phyloP scores from a whole-genome alignment of 352 stramenopile genomes.

The Phytopythium cucurbitacearum region DNA sequence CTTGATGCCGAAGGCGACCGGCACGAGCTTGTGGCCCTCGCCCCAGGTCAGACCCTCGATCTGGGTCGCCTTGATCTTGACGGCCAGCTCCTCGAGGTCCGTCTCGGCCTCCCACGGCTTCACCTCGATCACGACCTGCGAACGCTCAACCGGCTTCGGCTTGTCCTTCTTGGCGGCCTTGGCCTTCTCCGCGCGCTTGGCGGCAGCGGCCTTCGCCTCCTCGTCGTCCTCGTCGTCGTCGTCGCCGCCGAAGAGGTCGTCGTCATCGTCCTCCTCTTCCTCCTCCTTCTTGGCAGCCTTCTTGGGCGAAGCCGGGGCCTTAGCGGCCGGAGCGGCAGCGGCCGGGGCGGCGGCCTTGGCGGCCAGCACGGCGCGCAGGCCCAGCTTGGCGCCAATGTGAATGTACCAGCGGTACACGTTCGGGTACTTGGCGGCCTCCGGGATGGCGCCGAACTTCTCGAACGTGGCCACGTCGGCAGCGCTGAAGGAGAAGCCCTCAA shows the following conservation, averaged over 20 bases:
- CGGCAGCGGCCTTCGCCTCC: conserved; percentile 23
- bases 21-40: conserved; percentile 45
- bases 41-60: conserved; percentile 50
- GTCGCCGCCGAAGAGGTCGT: conserved; percentile 47
- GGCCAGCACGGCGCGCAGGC: conserved; percentile 37
- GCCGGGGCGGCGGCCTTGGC: conserved; percentile 12
- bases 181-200: conserved; percentile 35
- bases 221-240: conserved; percentile 65
- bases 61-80: conserved; percentile 41
- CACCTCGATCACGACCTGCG: conserved; percentile 43
- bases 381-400: conserved; percentile 54
- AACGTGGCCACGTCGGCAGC: conserved; percentile 61
- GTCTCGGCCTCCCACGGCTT: conserved; percentile 53
- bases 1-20: conserved; percentile 56
- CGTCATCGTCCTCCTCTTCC: conserved; percentile 43
- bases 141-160: conserved; percentile 34
- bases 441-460: conserved; percentile 29
- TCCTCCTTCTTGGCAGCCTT: conserved; percentile 23
- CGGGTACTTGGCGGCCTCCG: conserved; percentile 46
- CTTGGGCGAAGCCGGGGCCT: conserved; percentile 11
- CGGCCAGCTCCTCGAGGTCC: conserved; percentile 34
- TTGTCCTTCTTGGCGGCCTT: conserved; percentile 32
- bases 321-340: conserved; percentile 6
- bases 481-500: conserved; percentile 74
- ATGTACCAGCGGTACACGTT: conserved; percentile 75